Base-by-base conservation (phyloP, 2,329 filamentous ascomycete genomes). In the Mycosphaerella sp. region DNA sequence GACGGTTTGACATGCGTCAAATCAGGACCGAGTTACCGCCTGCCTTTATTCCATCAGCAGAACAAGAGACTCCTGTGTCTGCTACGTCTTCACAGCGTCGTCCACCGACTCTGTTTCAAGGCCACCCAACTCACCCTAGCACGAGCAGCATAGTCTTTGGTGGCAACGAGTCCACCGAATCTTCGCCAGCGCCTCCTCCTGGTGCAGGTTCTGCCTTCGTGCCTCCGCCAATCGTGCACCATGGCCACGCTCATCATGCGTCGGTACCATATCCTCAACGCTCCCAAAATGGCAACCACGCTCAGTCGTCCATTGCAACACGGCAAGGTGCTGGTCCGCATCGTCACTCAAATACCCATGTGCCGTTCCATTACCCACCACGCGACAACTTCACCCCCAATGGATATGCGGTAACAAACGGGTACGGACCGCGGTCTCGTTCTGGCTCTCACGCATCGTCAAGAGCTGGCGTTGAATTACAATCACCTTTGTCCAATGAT, bases 111-210 rank as follows among this genome's bases (percentile, higher is more conserved):
- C 40, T 56, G 8, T 41, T 58, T 16, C 50, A 59, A 18, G 49
- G 48, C 14, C 58, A 62, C 43, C 43, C 54, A 4, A 50, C 55
- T 25, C 60, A 64, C 41, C 60, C 60, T 7, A 64, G 64, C 56
- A 50, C 53, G 12, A 53, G 54, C 46, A 60, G 55, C 44, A 67
- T 73, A 37, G 64, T 71, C 17, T 74, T 73, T 56, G 68, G 68
- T 36, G 67, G 67, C 18, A 62, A 64, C 14, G 62, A 69, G 18
- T 71, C 70, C 16, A 63, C 66, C 6, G 63, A 60, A 12, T 62
- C 67, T 16, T 72, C 72, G 2, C 70, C 69, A 5, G 69, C 68
- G 4, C 64, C 62, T 16, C 59, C 62, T 17, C 44, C 60, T 10
- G 62, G 60, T 12, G 42, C 55, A 6, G 56, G 56, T 28, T 63